These are phyloP conservation scores for Allomyces macrogynus DNA, from an alignment of 192 early-diverging fungal species.

Conservation along the genomic window DNA sequence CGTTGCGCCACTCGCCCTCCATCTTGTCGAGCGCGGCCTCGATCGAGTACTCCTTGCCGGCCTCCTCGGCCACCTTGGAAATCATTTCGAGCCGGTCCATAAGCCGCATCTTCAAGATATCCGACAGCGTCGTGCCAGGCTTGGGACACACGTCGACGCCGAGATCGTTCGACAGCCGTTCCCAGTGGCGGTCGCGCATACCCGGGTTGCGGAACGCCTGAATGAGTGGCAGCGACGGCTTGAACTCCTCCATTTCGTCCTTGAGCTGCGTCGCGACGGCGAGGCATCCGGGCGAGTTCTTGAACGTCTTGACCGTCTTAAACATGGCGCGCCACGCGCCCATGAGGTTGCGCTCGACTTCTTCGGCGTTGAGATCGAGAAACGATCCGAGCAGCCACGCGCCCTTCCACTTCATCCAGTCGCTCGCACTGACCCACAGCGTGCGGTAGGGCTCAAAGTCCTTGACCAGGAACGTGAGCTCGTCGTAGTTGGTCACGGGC, in stretches of 20 bases:
- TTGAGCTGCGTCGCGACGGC: constrained; percentile 88
- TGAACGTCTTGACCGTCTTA: constrained; percentile 34
- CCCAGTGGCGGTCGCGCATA: constrained; percentile 91
- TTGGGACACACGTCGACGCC: constrained; percentile 41
- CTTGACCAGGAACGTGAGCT: constrained; percentile 21
- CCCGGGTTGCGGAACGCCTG: constrained; percentile 88
- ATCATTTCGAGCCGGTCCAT: constrained; percentile 63
- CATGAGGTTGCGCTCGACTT: constrained; percentile 32
- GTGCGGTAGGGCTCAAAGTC: constrained; percentile 40
- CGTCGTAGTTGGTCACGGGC: constrained; percentile 35
- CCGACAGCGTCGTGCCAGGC: constrained; percentile 74
- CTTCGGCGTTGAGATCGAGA: constrained; percentile 30
- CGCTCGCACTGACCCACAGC: constrained; percentile 28
- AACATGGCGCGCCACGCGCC: constrained; percentile 32
- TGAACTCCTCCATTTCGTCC: constrained; percentile 50
- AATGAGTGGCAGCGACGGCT: constrained; percentile 60
- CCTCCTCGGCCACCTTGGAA: constrained; percentile 70
- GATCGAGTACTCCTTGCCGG: constrained; percentile 97
- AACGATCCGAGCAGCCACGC: constrained; percentile 33
- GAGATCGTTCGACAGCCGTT: constrained; percentile 67
- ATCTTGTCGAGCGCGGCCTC: constrained; percentile 91
- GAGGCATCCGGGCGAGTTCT: constrained; percentile 23
- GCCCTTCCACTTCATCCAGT: constrained; percentile 35
- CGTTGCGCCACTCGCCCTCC: constrained; percentile 75
- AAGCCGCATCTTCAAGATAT: constrained; percentile 85